phyloP scores from a whole-genome alignment of 1,284 basidiomycete genomes.

The Heterobasidion parviporum region DNA sequence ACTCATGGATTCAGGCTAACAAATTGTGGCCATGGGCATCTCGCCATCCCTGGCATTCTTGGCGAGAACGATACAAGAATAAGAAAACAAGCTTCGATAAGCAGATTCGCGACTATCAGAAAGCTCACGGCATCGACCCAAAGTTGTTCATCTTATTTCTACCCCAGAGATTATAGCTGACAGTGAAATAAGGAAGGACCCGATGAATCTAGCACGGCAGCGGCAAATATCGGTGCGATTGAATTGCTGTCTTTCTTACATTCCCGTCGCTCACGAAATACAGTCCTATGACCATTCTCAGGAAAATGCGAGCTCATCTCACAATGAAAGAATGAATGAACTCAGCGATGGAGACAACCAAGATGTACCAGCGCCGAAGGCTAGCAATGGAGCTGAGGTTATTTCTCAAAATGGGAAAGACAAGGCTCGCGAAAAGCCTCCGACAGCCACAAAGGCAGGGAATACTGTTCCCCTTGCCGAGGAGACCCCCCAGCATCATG shows the following conservation, averaged over 20 bases:
- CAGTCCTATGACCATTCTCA: too few relatives aligned
- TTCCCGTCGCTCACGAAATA: too few relatives aligned
- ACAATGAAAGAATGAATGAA: neutral
- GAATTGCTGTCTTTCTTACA: too few relatives aligned
- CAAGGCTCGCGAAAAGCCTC: neutral
- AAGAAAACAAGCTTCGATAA: conserved; percentile 4
- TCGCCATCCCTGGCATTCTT: conserved; percentile 4
- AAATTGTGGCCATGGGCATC: neutral
- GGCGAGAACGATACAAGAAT: conserved; percentile 10
- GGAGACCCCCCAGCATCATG: neutral
- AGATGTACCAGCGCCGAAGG: neutral
- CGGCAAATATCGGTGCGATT: too few relatives aligned
- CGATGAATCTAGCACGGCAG: neutral
- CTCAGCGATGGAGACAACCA: neutral
- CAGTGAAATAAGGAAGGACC: neutral
- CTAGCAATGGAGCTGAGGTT: neutral
- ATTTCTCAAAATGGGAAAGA: neutral
- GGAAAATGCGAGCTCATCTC: too few relatives aligned
- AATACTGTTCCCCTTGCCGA: neutral
- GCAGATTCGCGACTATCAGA: neutral
- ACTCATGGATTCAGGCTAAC: neutral
- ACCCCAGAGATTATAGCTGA: neutral
- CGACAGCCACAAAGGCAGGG: neutral
- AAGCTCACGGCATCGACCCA: neutral
- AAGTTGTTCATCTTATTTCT: neutral